These are phyloP conservation scores for Solanum piurae DNA, from an alignment of 257 asterid genomes.

Conservation along the genomic window DNA sequence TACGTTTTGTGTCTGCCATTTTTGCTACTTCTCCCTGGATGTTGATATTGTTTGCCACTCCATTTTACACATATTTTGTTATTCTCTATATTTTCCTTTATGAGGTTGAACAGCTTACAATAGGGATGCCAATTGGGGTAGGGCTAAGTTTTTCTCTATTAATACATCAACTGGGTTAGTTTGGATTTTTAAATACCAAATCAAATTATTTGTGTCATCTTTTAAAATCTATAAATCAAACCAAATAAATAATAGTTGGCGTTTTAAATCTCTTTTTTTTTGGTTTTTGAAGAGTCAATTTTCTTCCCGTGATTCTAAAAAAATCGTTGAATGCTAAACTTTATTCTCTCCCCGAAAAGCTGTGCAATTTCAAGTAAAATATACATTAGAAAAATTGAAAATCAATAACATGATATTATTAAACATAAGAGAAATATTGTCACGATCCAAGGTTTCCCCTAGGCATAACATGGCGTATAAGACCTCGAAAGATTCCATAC, in stretches of 20 bases:
- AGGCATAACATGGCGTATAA: background rate
- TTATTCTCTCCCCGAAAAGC: background rate
- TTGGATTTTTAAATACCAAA: background rate
- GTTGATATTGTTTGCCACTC: background rate
- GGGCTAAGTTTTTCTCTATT: background rate
- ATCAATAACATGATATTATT: background rate
- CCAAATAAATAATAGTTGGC: background rate
- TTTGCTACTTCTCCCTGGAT: background rate
- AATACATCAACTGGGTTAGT: background rate
- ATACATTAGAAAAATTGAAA: background rate
- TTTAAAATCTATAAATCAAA: background rate
- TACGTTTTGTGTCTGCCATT: background rate
- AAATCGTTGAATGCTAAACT: background rate
- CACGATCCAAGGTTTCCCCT: background rate
- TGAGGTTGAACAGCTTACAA: background rate
- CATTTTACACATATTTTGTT: background rate
- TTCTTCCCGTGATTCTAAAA: background rate
- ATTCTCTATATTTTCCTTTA: background rate
- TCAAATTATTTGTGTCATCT: background rate
- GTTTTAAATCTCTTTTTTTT: background rate
- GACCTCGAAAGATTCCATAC: background rate
- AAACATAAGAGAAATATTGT: background rate
- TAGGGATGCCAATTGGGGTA: background rate
- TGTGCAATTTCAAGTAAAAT: background rate
- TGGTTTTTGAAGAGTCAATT: background rate